Evolutionary conservation across 2,329 filamentous ascomycete species (phyloP), one percentile per base, ranked within the genome.

Genomic region (Aspergillus calidoustus): DNA sequence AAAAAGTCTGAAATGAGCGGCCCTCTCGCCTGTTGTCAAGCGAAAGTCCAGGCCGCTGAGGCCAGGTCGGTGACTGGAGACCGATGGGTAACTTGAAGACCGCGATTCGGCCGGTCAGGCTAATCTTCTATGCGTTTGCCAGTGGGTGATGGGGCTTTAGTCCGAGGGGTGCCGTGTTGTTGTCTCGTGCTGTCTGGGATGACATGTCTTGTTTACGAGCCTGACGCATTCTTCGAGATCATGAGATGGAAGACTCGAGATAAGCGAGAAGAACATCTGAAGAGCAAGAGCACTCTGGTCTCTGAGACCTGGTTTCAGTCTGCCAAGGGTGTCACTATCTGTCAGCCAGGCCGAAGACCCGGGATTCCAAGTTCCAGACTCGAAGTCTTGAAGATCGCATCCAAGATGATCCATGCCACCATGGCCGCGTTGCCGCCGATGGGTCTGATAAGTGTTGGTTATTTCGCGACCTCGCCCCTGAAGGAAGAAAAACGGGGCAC

Each of bases 401-500:
- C 34, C 25, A 28, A 28, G 25, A 28, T 28, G 25, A 28, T 28
- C 19, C 19, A 19, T 19, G 19, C 19, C 19, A 19, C 19, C 34
- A 17, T 41, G 34, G 15, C 34, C 34, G 34, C 34, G 34, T 41
- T 15, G 11, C 11, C 11, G 34, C 34, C 34, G 34, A 41, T 41
- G 34, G 34, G 34, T 41, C 34, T 41, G 34, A 41, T 41, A 41
- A 41, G 34, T 41, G 34, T 41, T 41, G 34, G 34, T 41, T 13
- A 47, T 47, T 41, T 41, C 11, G 15, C 34, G 9, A 41, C 34
- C 34, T 41, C 34, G 34, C 50, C 50, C 34, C 30, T 53, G 30
- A 53, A 53, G 31, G 30, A 53, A 41, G 64, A 64, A 63, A 47
- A 49, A 50, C 15, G 43, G 19, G 28, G 41, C 38, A 43, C 34